These are phyloP conservation scores for Mucor irregularis DNA, from an alignment of 371 early-diverging fungal genomes.

Conservation along the genomic window DNA sequence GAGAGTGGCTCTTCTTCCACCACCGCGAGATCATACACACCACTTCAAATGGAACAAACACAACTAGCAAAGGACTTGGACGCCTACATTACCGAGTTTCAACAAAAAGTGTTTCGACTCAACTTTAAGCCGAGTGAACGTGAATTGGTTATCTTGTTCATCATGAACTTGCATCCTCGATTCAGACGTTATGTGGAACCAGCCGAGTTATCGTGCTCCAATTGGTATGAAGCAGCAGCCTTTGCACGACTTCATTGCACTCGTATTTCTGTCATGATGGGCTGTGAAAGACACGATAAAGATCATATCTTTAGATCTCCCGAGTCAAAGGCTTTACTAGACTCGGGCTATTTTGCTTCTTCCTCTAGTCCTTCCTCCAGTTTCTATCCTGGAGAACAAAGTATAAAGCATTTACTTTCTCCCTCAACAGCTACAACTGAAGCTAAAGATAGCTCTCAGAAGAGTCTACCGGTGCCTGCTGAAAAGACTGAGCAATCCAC, in stretches of 20 bases:
- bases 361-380: neutral
- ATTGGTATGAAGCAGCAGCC: conserved; percentile 27
- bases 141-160: conserved; percentile 29
- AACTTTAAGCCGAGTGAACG: conserved; percentile 9
- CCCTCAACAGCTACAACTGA: neutral
- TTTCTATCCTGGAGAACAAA: neutral
- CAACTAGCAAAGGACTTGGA: conserved; percentile 19
- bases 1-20: too few species aligned
- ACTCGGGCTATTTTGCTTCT: conserved; percentile 23
- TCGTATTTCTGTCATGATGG: conserved; percentile 20
- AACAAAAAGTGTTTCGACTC: conserved; percentile 3
- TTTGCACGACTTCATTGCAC: conserved; percentile 24
- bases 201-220: conserved; percentile 9
- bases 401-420: neutral
- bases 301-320: conserved; percentile 12
- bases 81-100: conserved; percentile 25
- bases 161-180: conserved; percentile 31
- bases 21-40: too few species aligned
- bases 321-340: conserved; percentile 11
- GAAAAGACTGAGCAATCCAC: too few species aligned
- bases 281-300: conserved; percentile 11
- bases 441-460: neutral
- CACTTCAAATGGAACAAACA: conserved; percentile 20
- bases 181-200: conserved; percentile 37
- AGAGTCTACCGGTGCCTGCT: too few species aligned